Conservation (phyloP, 2,329 filamentous ascomycete genomes). For the Trichoderma sp. region DNA sequence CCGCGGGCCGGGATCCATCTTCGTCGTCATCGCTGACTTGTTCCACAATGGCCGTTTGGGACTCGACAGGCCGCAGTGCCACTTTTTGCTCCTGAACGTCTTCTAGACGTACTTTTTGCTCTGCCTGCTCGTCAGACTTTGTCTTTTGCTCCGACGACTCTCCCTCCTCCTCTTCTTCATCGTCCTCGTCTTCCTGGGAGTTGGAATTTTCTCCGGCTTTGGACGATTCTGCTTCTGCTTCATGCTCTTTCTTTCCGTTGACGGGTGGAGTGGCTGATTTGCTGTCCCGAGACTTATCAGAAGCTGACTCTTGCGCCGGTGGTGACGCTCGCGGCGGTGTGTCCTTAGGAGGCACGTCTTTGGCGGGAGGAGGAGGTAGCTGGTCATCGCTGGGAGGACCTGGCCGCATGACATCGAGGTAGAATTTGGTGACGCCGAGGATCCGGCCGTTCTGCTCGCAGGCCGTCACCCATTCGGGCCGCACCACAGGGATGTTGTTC, state of each 20-base stretch:
- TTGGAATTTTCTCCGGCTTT: constrained; percentile 32
- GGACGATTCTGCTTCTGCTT: constrained; percentile 24
- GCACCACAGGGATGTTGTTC: constrained; percentile 96
- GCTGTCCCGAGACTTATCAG: constrained; percentile 32
- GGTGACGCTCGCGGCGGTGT: constrained; percentile 26
- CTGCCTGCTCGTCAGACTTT: constrained; percentile 37
- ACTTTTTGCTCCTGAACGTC: constrained; percentile 55
- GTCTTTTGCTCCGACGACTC: constrained; percentile 28
- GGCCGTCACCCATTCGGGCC: constrained; percentile 96
- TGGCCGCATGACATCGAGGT: constrained; percentile 74
- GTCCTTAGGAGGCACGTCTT: constrained; percentile 36
- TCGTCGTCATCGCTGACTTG: constrained; percentile 33
- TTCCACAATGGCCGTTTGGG: constrained; percentile 26
- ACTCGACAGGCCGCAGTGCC: constrained; percentile 46
- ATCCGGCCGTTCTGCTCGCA: constrained; percentile 92
- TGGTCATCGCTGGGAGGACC: constrained; percentile 43
- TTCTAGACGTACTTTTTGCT: constrained; percentile 40
- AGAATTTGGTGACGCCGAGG: constrained; percentile 92
- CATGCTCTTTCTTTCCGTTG: constrained; percentile 7
- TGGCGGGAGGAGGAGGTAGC: constrained; percentile 34
- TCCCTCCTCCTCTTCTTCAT: constrained; percentile 31
- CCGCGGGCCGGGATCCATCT: constrained; percentile 44
- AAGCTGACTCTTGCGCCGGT: constrained; percentile 26
- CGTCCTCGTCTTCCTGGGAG: constrained; percentile 24
- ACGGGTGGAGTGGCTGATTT: constrained; percentile 22